Base-by-base conservation (phyloP, 2,329 filamentous ascomycete genomes). In the Ophiocordyceps polyrhachis-furcata region DNA sequence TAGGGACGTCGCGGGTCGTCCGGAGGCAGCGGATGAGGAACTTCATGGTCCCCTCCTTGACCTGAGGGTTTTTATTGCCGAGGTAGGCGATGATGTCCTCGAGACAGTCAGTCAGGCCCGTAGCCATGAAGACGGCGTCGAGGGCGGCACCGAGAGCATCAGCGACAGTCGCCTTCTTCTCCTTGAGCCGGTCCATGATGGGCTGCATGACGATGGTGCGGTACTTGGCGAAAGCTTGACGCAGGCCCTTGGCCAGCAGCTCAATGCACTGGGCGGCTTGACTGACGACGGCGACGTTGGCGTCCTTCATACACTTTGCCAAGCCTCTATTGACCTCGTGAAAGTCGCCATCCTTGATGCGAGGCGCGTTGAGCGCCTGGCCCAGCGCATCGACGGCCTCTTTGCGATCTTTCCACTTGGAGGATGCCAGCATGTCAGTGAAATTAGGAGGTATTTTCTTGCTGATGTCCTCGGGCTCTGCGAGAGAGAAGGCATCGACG, bases 371-470 rank as follows among this genome's bases (percentile, higher is more conserved):
- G 45, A 93, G 63, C 3, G 77, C 71, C 14, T 74, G 74, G 53
- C 80, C 81, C 0, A 95, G 70, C 11, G 76, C 85, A 49, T 98
- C 91, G 3, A 96, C 70, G 0, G 84, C 85, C 53, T 98, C 91
- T 62, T 98, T 98, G 49, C 91, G 74, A 52, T 98, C 93, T 59
- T 98, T 98, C 91, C 91, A 98, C 60, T 98, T 98, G 0, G 88
- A 81, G 11, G 89, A 96, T 0, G 74, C 81, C 28, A 98, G 67
- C 47, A 82, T 79, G 20, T 98, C 91, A 51, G 76, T 73, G 51
- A 95, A 88, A 58, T 87, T 79, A 37, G 78, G 76, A 0, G 89
- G 83, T 3, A 96, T 70, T 53, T 89, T 91, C 35, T 82, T 72
- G 46, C 85, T 62, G 1, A 95, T 79, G 58, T 98, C 87, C 48